phyloP scores from a whole-genome alignment of 2,329 filamentous ascomycete genomes.

The Aspergillus sp. region DNA sequence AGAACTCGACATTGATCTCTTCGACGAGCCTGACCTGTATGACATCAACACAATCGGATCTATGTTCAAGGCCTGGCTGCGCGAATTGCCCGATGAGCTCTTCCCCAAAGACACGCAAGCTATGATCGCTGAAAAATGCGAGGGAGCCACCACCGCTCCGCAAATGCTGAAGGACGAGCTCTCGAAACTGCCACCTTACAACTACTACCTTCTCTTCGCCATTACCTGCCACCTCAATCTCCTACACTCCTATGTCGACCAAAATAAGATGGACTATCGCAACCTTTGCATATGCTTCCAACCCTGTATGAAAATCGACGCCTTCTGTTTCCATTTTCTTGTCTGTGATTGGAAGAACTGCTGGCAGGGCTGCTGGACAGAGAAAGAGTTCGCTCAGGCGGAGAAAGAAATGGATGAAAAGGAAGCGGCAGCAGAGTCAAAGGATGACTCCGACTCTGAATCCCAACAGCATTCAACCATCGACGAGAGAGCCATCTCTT shows the following conservation, averaged over 20 bases:
- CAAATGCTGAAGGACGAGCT: constrained; percentile 86
- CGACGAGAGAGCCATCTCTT: constrained; percentile 58
- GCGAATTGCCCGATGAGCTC: constrained; percentile 89
- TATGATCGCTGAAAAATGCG: constrained; percentile 72
- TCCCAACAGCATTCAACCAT: constrained; percentile 7
- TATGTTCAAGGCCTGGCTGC: constrained; percentile 93
- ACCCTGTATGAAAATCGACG: constrained; percentile 93
- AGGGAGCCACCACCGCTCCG: constrained; percentile 72
- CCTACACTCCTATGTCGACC: constrained; percentile 82
- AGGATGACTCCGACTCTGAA: constrained; percentile 16
- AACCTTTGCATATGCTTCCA: constrained; percentile 97
- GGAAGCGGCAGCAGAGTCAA: constrained; percentile 22
- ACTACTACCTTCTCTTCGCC: constrained; percentile 95
- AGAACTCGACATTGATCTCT: constrained; percentile 87
- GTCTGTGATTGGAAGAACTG: constrained; percentile 95
- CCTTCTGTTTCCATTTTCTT: constrained; percentile 90
- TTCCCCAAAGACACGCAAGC: constrained; percentile 82
- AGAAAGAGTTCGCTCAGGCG: constrained; percentile 69
- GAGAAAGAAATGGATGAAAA: constrained; percentile 39
- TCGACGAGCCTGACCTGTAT: constrained; percentile 80
- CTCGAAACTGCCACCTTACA: constrained; percentile 90
- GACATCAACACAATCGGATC: constrained; percentile 96
- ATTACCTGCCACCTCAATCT: constrained; percentile 95
- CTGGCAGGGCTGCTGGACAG: constrained; percentile 93
- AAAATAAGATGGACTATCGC: constrained; percentile 97